Base-by-base conservation (phyloP, 306 rosid genomes). In the Cucumis melo region DNA sequence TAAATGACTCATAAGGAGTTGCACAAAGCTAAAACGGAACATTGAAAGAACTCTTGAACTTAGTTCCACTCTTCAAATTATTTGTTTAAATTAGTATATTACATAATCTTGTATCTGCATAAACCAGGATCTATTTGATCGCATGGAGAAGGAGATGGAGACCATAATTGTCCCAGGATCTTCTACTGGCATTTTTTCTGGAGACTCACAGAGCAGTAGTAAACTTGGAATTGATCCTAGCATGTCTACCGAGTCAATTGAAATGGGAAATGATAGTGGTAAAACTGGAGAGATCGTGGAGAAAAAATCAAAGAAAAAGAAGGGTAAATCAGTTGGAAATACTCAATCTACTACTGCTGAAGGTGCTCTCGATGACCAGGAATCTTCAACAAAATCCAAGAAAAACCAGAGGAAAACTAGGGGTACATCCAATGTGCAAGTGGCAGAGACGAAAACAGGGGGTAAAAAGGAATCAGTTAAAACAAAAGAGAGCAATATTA, bases 341-440 rank as follows among this genome's bases (percentile, higher is more conserved):
- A 56, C 54, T 17, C 73, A 63, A 64, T 81, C 83, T 59, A 84
- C 80, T 82, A 81, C 78, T 78, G 85, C 87, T 50, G 99, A 90
- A 77, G 85, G 83, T 83, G 87, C 79, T 86, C 77, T 79, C n/a
- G 91, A 92, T 81, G 82, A 85, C 81, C 96, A 84, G 78, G 98
- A 92, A 15, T 85, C 75, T 74, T 78, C 87, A 39, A 73, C 85
- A 39, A 94, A 90, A 88, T 89, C 98, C 51, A 94, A 94, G 88
- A 94, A 86, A 92, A 85, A 76, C 88, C 98, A 88, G 86, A 85
- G 88, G 86, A 92, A 86, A 84, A 85, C 95, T 84, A 94, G 90
- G 89, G 92, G 83, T 72, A 80, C 83, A 68, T 80, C 93, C 64
- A 83, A 85, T 5, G 77, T 80, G 53, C 97, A 84, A 82, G 83